These are phyloP conservation scores for Alternaria triticimaculans DNA, from an alignment of 2,329 filamentous ascomycete genomes.

Conservation along the genomic window DNA sequence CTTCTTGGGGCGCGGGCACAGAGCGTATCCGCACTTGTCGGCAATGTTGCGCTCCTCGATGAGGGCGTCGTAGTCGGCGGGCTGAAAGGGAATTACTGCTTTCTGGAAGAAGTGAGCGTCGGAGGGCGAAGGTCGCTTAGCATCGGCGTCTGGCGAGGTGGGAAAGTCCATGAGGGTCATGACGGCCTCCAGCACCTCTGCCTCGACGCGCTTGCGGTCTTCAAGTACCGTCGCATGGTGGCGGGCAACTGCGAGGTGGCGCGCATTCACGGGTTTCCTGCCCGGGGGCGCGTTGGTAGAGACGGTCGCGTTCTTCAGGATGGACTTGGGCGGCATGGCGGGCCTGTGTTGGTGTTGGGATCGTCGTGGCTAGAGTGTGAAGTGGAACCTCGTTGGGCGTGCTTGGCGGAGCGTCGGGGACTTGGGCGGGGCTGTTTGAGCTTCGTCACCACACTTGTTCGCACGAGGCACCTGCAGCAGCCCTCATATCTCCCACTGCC, in stretches of 20 bases:
- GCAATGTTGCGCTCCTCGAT: conserved; percentile 89
- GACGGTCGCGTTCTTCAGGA: conserved; percentile 46
- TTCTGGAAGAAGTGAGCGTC: conserved; percentile 72
- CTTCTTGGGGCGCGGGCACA: conserved; percentile 73
- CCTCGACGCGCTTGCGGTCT: conserved; percentile 78
- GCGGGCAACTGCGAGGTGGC: conserved; percentile 70
- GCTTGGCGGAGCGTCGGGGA: conserved; percentile 17
- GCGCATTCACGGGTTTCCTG: conserved; percentile 44
- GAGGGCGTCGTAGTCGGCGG: conserved; percentile 86
- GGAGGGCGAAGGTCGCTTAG: conserved; percentile 59
- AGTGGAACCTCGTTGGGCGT: conserved; percentile 10
- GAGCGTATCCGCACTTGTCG: conserved; percentile 79
- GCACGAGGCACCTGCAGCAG: conserved; percentile 17
- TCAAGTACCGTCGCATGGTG: conserved; percentile 85
- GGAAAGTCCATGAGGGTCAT: conserved; percentile 74
- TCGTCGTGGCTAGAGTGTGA: conserved; percentile 10
- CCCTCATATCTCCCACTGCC: conserved; percentile 12
- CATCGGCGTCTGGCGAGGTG: conserved; percentile 57
- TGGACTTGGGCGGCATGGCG: conserved; percentile 53
- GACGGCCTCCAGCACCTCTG: conserved; percentile 73
- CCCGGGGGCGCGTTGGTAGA: conserved; percentile 27
- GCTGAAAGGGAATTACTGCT: conserved; percentile 77
- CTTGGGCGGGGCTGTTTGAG: conserved; percentile 25
- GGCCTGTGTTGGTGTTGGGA: conserved; percentile 6
- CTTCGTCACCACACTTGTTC: conserved; percentile 25